Conservation (phyloP, 2,329 filamentous ascomycete species). For the Ilyonectria robusta region DNA sequence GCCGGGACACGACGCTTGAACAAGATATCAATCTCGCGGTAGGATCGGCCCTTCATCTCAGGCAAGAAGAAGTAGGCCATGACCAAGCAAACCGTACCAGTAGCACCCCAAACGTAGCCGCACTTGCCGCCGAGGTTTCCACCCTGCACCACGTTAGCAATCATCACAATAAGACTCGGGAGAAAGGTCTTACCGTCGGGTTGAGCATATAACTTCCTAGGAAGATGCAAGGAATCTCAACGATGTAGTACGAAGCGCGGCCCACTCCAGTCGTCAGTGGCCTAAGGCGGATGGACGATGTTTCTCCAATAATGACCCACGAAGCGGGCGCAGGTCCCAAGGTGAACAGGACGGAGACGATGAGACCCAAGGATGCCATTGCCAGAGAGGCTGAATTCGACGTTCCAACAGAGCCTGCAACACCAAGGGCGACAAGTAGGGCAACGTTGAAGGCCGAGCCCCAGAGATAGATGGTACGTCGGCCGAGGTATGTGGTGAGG, state of each 20-base stretch:
- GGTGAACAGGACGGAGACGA: slow-evolving; percentile 75
- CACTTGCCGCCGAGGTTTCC: slow-evolving; percentile 65
- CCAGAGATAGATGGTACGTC: slow-evolving; percentile 74
- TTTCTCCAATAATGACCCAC: slow-evolving; percentile 77
- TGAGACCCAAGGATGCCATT: slow-evolving; percentile 73
- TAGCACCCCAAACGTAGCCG: slow-evolving; percentile 72
- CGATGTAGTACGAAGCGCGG: slow-evolving; percentile 73
- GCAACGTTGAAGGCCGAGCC: slow-evolving; percentile 66
- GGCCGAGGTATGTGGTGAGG: slow-evolving; percentile 72
- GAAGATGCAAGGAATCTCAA: slow-evolving; percentile 77
- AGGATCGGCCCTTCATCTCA: slow-evolving; percentile 70
- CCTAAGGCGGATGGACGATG: slow-evolving; percentile 73
- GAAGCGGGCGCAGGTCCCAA: slow-evolving; percentile 73
- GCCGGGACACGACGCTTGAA: slow-evolving; percentile 68
- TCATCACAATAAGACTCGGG: neutral
- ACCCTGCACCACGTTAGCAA: neutral
- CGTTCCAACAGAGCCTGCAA: slow-evolving; percentile 65
- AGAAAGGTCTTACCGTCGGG: slow-evolving; percentile 55
- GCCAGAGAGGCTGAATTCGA: slow-evolving; percentile 62
- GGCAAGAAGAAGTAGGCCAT: slow-evolving; percentile 64
- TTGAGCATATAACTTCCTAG: slow-evolving; percentile 72
- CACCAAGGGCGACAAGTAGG: slow-evolving; percentile 70
- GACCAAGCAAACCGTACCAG: slow-evolving; percentile 68
- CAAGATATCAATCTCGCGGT: slow-evolving; percentile 72
- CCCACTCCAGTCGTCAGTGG: slow-evolving; percentile 75